phyloP scores from a whole-genome alignment of 2,329 filamentous ascomycete genomes.

The Nemania abortiva region DNA sequence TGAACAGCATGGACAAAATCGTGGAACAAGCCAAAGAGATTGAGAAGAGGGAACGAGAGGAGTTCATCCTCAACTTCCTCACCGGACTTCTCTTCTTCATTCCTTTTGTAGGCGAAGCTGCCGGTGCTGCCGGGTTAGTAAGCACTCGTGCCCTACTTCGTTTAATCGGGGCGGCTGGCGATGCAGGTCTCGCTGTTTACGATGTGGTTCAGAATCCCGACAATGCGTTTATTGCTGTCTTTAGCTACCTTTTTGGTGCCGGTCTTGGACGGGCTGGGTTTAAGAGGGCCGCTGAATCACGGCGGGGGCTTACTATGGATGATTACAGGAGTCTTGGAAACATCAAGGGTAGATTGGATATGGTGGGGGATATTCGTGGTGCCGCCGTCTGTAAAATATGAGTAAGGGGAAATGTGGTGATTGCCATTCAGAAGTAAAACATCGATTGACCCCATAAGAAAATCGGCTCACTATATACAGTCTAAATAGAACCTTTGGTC shows the following conservation, averaged over 20 bases:
- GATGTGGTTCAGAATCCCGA: slow-evolving; percentile 39
- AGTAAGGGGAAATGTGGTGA: no score
- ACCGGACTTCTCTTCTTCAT: slow-evolving; percentile 48
- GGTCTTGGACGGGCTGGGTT: no score
- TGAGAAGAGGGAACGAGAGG: slow-evolving; percentile 44
- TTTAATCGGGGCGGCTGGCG: slow-evolving; percentile 36
- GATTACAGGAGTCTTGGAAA: no score
- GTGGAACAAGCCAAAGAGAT: slow-evolving; percentile 45
- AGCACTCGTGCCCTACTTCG: slow-evolving; percentile 17
- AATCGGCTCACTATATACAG: no score
- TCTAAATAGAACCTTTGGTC: no score
- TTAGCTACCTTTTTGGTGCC: slow-evolving; percentile 19
- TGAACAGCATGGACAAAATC: slow-evolving; percentile 43
- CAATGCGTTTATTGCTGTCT: slow-evolving; percentile 34
- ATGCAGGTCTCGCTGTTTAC: slow-evolving; percentile 40
- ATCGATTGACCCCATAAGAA: no score
- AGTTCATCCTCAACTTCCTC: slow-evolving; percentile 48
- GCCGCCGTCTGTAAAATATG: no score
- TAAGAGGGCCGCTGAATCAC: no score
- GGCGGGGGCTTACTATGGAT: no score
- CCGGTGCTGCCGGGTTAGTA: slow-evolving; percentile 15
- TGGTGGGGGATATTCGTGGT: no score
- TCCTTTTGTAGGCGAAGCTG: slow-evolving; percentile 41
- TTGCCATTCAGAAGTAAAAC: no score
- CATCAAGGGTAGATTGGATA: no score